Conservation (phyloP, 176 grass and related monocot species). For the Aechmea fasciata region DNA sequence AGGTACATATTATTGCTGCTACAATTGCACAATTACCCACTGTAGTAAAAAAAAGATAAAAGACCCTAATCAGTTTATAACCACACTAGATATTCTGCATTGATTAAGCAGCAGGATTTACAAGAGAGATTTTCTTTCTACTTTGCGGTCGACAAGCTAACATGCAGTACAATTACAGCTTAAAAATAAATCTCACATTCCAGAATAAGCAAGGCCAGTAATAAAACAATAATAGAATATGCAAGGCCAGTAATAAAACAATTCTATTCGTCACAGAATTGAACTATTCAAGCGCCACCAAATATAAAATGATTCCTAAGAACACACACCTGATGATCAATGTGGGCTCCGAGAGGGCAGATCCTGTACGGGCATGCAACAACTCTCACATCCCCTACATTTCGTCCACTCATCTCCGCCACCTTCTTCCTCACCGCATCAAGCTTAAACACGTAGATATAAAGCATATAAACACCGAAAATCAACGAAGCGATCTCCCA, state of each 20-base stretch:
- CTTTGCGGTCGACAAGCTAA: no score
- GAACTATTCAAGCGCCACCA: no score
- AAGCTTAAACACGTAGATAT: constrained; percentile 33
- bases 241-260: no score
- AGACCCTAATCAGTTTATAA: no score
- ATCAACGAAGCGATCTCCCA: background rate
- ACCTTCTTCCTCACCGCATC: constrained; percentile 54
- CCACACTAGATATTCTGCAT: background rate
- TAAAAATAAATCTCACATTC: no score
- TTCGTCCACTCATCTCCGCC: constrained; percentile 43
- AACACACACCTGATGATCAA: constrained; percentile 76
- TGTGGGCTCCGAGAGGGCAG: constrained; percentile 80
- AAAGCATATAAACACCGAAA: background rate
- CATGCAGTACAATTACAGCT: no score
- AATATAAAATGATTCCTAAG: background rate
- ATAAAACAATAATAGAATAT: no score
- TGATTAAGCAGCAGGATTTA: background rate
- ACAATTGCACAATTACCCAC: no score
- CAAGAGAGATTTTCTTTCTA: background rate
- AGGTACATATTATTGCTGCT: constrained; percentile 4
- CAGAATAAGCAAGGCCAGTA: no score
- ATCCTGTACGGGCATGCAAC: constrained; percentile 87
- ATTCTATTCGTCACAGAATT: no score
- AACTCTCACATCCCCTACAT: constrained; percentile 44
- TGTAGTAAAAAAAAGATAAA: no score